These are phyloP conservation scores for Clohesyomyces aquaticus DNA, from an alignment of 495 filamentous ascomycete species.

Conservation along the genomic window DNA sequence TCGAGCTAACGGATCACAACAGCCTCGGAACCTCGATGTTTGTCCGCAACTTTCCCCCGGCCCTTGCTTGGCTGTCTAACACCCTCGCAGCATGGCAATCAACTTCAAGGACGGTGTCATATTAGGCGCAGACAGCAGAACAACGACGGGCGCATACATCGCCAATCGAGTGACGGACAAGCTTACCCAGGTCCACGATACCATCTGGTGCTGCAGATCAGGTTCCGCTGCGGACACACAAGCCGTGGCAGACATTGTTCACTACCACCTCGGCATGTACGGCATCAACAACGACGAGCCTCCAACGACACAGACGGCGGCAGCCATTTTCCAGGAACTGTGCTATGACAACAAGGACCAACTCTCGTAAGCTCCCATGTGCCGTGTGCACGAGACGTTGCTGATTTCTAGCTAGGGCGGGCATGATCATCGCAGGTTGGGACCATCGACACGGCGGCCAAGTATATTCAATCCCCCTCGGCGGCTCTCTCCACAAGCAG, in stretches of 20 bases:
- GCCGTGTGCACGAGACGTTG: neutral
- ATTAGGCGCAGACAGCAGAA: constrained; percentile 93
- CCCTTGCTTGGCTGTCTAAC: constrained; percentile 19
- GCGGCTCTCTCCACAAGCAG: constrained; percentile 97
- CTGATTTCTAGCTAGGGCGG: constrained; percentile 63
- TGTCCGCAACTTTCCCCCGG: constrained; percentile 38
- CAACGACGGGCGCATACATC: constrained; percentile 98
- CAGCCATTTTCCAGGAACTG: constrained; percentile 92
- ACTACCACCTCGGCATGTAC: constrained; percentile 93
- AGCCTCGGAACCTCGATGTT: constrained; percentile 98
- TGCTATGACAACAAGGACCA: constrained; percentile 97
- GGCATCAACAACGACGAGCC: constrained; percentile 81
- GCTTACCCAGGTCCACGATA: constrained; percentile 96
- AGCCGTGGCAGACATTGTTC: constrained; percentile 95
- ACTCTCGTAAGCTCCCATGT: constrained; percentile 63
- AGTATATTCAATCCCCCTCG: constrained; percentile 95
- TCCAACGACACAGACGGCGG: constrained; percentile 91
- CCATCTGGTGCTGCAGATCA: constrained; percentile 98
- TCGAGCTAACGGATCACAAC: constrained; percentile 33
- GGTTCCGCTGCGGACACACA: constrained; percentile 98
- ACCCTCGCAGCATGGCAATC: constrained; percentile 72
- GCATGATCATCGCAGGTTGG: constrained; percentile 96
- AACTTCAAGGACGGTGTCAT: constrained; percentile 98
- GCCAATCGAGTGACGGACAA: constrained; percentile 99
- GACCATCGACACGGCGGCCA: constrained; percentile 92